Conservation (phyloP, 768 basidiomycete genomes). For the Panaeolus cyanescens region DNA sequence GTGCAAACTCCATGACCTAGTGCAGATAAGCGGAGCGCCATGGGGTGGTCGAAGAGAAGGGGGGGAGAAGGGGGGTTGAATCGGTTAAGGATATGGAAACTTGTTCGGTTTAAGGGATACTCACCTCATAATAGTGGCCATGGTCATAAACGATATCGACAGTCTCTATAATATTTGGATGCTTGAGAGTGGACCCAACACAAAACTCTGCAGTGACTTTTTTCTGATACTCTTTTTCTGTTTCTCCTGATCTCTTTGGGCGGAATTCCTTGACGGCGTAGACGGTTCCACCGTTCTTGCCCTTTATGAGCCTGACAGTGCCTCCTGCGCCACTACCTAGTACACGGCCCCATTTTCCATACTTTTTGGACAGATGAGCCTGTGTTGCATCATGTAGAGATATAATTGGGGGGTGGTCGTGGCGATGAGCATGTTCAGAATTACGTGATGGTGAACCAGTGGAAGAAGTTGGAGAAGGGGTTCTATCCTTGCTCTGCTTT, state of each 20-base stretch:
- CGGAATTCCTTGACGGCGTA: constrained; percentile 99
- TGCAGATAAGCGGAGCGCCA: constrained; percentile 6
- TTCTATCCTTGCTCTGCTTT: constrained; percentile 48
- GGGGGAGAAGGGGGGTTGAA: neutral
- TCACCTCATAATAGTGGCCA: constrained; percentile 97
- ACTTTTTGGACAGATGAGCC: constrained; percentile 95
- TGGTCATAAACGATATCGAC: constrained; percentile 98
- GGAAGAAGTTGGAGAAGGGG: constrained; percentile 28
- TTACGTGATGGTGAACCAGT: neutral
- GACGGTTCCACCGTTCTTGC: constrained; percentile 81
- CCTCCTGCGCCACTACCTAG: constrained; percentile 98
- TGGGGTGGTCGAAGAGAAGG: constrained; percentile 11
- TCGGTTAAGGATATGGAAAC: constrained; percentile 2
- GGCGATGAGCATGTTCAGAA: constrained; percentile 8
- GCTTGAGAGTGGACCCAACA: constrained; percentile 92
- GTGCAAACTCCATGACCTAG: constrained; percentile 99
- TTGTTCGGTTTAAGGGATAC: too few species aligned
- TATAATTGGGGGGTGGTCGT: constrained; percentile 36
- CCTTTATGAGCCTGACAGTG: constrained; percentile 95
- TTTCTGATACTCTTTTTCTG: constrained; percentile 97
- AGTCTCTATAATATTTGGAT: constrained; percentile 95
- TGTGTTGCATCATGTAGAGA: constrained; percentile 84
- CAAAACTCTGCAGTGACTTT: constrained; percentile 99
- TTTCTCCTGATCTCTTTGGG: constrained; percentile 84
- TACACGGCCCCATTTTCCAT: constrained; percentile 97